Evolutionary conservation across 495 filamentous ascomycete species (phyloP), one percentile per base, ranked within the genome.

Genomic region (Venustampulla echinocandica): DNA sequence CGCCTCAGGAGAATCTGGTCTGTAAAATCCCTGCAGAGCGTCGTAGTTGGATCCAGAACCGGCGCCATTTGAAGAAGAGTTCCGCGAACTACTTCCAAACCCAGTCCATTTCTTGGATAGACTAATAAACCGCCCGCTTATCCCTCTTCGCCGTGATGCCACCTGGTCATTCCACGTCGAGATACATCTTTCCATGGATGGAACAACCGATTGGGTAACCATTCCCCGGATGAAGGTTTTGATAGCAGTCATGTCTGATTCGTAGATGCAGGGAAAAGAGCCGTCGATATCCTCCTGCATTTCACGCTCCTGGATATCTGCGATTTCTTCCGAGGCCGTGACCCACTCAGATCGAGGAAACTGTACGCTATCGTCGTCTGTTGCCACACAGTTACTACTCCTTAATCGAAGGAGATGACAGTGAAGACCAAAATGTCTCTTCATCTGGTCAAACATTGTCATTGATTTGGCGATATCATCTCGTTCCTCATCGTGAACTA

Each of bases 111-210:
- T 75, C 63, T 90, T 90, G 0, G 87, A 93, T 49, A 97, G 69
- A n/a, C 82, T 90, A 67, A 94, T 83, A 59, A 98, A 88, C 2
- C 87, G 78, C 11, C 92, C 92, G 49, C 81, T 82, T 45, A 98
- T 71, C 24, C 93, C 93, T 44, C 87, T 79, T 33, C 92, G 70
- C 37, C 84, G 71, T 11, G 93, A 94, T n/a, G 87, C 89, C 6
- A 97, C 82, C 65, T 96, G 90, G 57, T 98, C 92, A 59, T 98
- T 98, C 92, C 92, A 98, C 2, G 85, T 75, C 19, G 88, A 81
- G 7, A 90, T 74, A 53, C 81, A 76, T 39, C 88, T 84, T 64
- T 98, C 92, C 93, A 98, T 97, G 44, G 82, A 87, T 0, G 92
- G 92, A 23, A 98, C 74, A 10, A 98, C 74, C 1, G 87, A 94